Evolutionary conservation across 2,329 filamentous ascomycete species (phyloP).

Genomic region (Byssochlamys sp.): DNA sequence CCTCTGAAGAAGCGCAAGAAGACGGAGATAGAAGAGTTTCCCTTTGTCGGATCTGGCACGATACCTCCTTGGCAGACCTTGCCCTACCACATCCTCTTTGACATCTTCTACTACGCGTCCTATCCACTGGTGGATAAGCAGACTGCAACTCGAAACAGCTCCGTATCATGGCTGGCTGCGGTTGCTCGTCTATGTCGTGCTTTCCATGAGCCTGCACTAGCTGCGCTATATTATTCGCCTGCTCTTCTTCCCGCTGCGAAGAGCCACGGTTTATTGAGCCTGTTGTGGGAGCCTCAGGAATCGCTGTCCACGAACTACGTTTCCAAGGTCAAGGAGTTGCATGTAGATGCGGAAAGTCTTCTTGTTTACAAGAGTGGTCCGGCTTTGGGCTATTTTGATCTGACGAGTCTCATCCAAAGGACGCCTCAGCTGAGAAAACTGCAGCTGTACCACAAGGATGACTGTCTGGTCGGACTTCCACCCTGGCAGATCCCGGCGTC

Average conservation of each 20-base stretch:
- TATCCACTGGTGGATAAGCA: conserved; percentile 42
- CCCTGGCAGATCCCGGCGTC: conserved; percentile 17
- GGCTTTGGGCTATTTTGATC: conserved; percentile 45
- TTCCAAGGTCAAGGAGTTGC: conserved; percentile 60
- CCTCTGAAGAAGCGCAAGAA: conserved; percentile 19
- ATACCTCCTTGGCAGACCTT: conserved; percentile 53
- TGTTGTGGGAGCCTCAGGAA: conserved; percentile 47
- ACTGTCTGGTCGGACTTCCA: conserved; percentile 36
- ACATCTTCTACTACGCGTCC: conserved; percentile 61
- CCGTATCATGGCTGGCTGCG: conserved; percentile 52
- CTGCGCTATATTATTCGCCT: conserved; percentile 61
- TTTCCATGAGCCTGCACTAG: conserved; percentile 64
- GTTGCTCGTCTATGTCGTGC: conserved; percentile 52
- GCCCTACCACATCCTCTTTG: conserved; percentile 59
- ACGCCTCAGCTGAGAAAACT: conserved; percentile 60
- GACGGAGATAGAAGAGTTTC: conserved; percentile 9
- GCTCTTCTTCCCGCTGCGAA: conserved; percentile 49
- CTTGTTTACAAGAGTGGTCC: conserved; percentile 46
- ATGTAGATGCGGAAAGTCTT: conserved; percentile 55
- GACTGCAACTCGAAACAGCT: conserved; percentile 13
- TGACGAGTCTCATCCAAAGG: conserved; percentile 50
- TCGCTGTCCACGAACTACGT: conserved; percentile 54
- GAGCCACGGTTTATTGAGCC: conserved; percentile 39
- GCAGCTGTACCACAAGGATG: conserved; percentile 61
- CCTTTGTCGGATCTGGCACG: conserved; percentile 18